Evolutionary conservation across 2,329 filamentous ascomycete genomes (phyloP).

Genomic region (Aspergillus latus): DNA sequence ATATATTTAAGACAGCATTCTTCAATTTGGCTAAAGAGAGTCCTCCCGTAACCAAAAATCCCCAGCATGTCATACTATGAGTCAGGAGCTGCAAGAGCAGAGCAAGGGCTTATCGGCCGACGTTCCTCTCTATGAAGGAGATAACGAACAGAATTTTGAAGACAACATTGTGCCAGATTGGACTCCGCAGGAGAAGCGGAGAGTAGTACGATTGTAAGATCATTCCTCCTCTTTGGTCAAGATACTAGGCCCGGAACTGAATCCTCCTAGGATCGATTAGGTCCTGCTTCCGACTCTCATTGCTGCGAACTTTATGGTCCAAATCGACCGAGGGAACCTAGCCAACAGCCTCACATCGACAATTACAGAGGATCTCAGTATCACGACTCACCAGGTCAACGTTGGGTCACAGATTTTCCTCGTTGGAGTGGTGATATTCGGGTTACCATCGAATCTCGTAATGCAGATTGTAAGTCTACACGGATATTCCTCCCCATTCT

Average conservation of each 20-base stretch:
- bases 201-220: background rate
- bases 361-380: conserved; percentile 45
- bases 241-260: background rate
- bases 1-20: too few species aligned
- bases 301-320: conserved; percentile 53
- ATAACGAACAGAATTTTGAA: background rate
- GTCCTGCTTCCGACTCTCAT: conserved; percentile 52
- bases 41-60: too few species aligned
- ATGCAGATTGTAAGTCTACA: conserved; percentile 18
- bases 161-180: background rate
- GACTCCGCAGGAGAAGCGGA: background rate
- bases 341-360: conserved; percentile 53
- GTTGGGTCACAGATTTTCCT: conserved; percentile 57
- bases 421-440: conserved; percentile 50
- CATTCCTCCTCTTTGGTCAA: background rate
- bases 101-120: too few species aligned
- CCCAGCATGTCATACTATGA: too few species aligned
- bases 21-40: too few species aligned
- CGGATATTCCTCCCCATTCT: too few species aligned
- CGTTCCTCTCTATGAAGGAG: too few species aligned
- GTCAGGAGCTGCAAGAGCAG: too few species aligned
- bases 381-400: conserved; percentile 52
- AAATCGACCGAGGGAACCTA: conserved; percentile 56
- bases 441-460: conserved; percentile 54
- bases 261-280: conserved; percentile 43